Evolutionary conservation across 768 basidiomycete species (phyloP).

Genomic region (Amanita fuliginea): DNA sequence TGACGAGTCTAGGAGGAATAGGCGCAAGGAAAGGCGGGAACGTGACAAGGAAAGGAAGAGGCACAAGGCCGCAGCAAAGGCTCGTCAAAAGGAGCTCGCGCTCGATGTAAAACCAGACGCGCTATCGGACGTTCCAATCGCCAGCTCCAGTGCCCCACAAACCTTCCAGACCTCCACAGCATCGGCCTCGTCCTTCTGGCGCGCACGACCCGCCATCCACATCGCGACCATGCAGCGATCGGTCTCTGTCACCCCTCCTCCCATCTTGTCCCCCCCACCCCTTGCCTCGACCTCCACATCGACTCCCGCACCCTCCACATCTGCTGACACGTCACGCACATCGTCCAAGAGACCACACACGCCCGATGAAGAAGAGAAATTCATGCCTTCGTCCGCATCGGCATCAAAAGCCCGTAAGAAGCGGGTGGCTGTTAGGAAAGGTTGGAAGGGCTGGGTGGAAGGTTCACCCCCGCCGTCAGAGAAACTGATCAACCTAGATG

Average conservation of each 20-base stretch:
- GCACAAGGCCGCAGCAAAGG: conserved; percentile 16
- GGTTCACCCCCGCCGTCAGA: conserved; percentile 72
- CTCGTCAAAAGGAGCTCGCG: conserved; percentile 21
- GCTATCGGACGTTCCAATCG: conserved; percentile 15
- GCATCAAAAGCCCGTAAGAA: conserved; percentile 35
- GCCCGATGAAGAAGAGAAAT: conserved; percentile 48
- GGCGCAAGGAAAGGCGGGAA: conserved; percentile 44
- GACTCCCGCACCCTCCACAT: conserved; percentile 67
- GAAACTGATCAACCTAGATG: conserved; percentile 75
- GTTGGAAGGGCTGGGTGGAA: conserved; percentile 90
- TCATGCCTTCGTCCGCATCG: conserved; percentile 17
- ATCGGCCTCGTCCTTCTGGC: conserved; percentile 49
- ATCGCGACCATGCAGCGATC: conserved; percentile 62
- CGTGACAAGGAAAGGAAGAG: conserved; percentile 39
- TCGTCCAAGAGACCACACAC: conserved; percentile 76
- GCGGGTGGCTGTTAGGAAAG: conserved; percentile 62
- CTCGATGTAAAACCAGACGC: conserved; percentile 18
- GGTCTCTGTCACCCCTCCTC: conserved; percentile 67
- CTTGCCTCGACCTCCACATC: conserved; percentile 52
- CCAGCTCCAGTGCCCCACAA: conserved; percentile 18
- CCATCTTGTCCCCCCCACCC: conserved; percentile 30
- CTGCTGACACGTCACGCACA: conserved; percentile 61
- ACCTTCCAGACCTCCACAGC: conserved; percentile 16
- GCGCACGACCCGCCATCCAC: conserved; percentile 60
- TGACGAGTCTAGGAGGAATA: conserved; percentile 42